These are phyloP conservation scores for Starmerella lactis-condensi DNA, from an alignment of 805 yeast genomes.

Conservation along the genomic window DNA sequence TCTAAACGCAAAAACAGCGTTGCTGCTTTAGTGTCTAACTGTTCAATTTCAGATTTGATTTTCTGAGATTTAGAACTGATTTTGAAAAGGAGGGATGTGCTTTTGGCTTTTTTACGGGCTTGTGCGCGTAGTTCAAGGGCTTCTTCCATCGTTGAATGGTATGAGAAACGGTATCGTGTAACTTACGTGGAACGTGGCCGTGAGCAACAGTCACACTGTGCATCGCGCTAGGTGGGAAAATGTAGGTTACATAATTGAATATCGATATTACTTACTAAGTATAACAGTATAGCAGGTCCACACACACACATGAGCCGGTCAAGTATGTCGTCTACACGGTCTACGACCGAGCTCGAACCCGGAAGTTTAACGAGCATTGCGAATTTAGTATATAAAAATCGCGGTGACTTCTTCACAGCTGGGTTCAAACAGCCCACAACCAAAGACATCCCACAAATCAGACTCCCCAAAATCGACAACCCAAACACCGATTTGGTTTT, in stretches of 20 bases:
- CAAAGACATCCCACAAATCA: conserved; percentile 69
- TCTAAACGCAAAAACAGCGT: conserved; percentile 4
- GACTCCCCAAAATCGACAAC: conserved; percentile 35
- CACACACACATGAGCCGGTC: conserved; percentile 7
- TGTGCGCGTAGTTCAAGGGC: conserved; percentile 11
- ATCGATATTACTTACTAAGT: no score
- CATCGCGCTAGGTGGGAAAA: no score
- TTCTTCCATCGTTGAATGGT: conserved; percentile 8
- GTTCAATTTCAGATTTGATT: conserved; percentile 7
- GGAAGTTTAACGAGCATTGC: conserved; percentile 43
- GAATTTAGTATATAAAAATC: conserved; percentile 42
- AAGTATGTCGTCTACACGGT: conserved; percentile 8
- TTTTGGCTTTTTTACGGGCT: conserved; percentile 5
- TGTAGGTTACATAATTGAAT: no score
- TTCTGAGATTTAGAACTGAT: background rate
- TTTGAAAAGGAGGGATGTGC: conserved; percentile 1
- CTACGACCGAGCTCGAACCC: background rate
- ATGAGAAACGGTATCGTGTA: no score
- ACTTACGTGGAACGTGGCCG: no score
- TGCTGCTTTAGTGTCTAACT: conserved; percentile 9
- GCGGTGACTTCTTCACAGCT: conserved; percentile 26
- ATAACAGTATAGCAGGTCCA: no score
- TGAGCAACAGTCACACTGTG: no score
- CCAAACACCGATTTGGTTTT: conserved; percentile 29
- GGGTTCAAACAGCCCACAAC: conserved; percentile 40